phyloP scores from a whole-genome alignment of 176 grass and related monocot species.

The Triticum urartu region DNA sequence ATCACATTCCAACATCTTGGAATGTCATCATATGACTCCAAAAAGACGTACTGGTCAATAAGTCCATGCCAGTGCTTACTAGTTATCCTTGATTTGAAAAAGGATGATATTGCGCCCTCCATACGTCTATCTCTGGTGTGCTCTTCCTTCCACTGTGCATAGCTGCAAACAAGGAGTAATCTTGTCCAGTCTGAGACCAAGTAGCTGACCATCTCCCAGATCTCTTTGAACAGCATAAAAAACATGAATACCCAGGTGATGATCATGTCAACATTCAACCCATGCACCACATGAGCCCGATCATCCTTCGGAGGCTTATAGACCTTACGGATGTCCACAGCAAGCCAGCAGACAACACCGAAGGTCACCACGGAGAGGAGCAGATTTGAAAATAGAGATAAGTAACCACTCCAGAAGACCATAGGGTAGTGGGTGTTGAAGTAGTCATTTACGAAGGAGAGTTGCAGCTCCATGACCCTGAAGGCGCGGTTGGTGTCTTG shows the following conservation, averaged over 20 bases:
- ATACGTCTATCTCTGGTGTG: not conserved
- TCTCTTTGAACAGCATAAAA: not conserved
- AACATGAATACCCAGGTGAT: not conserved
- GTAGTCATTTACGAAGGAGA: not conserved
- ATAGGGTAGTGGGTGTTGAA: constrained; percentile 18
- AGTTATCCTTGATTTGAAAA: not conserved
- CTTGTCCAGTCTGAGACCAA: constrained; percentile 11
- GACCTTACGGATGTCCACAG: not conserved
- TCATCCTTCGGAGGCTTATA: not conserved
- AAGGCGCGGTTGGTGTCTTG: not conserved
- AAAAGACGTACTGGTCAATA: not conserved
- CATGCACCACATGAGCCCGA: not conserved
- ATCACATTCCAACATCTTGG: not conserved
- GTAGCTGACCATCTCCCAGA: constrained; percentile 23
- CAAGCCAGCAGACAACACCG: not conserved
- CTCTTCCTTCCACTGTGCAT: not conserved
- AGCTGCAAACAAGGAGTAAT: not conserved
- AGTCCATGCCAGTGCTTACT: not conserved
- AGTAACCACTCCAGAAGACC: constrained; percentile 8
- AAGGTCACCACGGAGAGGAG: too few relatives aligned
- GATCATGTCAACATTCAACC: not conserved
- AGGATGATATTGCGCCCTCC: not conserved
- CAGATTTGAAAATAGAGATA: too few relatives aligned
- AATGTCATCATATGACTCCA: not conserved
- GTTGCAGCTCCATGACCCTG: not conserved